Evolutionary conservation across 768 basidiomycete species (phyloP), one percentile per base, ranked within the genome.

Genomic region (Tulasnella sp.): DNA sequence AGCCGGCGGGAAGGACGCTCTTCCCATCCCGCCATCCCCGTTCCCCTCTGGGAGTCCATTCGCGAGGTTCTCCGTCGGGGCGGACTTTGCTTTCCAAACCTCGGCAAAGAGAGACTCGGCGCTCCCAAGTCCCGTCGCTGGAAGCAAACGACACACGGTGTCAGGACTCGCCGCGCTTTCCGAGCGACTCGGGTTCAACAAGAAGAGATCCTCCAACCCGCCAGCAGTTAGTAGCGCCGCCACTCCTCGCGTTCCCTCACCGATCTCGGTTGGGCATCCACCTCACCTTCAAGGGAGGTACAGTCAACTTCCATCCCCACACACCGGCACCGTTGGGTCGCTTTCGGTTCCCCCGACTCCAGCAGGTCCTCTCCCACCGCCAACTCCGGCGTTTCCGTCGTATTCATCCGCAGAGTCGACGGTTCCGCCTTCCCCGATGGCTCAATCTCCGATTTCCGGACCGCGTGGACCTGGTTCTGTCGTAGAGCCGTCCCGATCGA

Each of bases 1-100:
- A 6, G 81, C 83, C 44, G n/a, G n/a, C n/a, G 78, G 77, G 0
- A 76, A 78, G 80, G 75, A 86, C 77, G 86, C 83, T 8, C 83
- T 91, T 19, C 91, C 90, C 0, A 89, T 90, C 72, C 92, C 91
- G 11, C 84, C 91, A 2, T 91, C 92, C 0, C 92, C 92, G 0
- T 94, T 93, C 79, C 92, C 91, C 0, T 32, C 44, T 35, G 39
- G 42, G 26, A 37, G 67, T 39, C 67, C 67, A 22, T 47, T 34
- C 39, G n/a, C 67, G 36, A 22, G 29, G 29, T 68, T 44, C 67
- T 68, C 67, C 0, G 17, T 29, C 5, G 40, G 17, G 16, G 12
- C 36, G 35, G 64, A 68, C 39, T 68, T 39, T 19, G n/a, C 36
- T 42, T n/a, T 68, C 3, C 32, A 40, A 37, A n/a, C 22, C 3